Evolutionary conservation across 805 yeast genomes (phyloP).

Genomic region (Komagataella populi): DNA sequence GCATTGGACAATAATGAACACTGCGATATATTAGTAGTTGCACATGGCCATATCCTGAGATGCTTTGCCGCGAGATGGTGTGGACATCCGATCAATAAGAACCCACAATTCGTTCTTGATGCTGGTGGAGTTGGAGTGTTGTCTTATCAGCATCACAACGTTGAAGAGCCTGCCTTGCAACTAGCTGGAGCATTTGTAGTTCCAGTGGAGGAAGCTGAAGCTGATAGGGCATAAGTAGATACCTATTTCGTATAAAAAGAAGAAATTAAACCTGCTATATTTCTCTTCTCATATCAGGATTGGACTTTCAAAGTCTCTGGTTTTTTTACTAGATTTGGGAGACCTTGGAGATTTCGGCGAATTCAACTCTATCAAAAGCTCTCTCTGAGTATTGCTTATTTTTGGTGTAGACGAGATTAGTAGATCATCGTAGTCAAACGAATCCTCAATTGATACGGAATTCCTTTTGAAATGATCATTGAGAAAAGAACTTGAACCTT

Average conservation of each 20-base stretch:
- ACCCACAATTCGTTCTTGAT: slow-evolving; percentile 77
- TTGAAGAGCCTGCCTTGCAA: slow-evolving; percentile 77
- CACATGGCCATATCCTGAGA: slow-evolving; percentile 88
- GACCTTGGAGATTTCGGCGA: not conserved
- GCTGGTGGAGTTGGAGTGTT: slow-evolving; percentile 94
- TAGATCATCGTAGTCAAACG: not conserved
- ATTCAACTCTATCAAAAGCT: not conserved
- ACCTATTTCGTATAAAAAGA: not conserved
- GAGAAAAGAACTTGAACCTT: slow-evolving; percentile 10
- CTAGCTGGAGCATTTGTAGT: slow-evolving; percentile 75
- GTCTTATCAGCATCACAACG: slow-evolving; percentile 74
- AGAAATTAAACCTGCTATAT: not conserved
- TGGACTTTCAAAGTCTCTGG: not conserved
- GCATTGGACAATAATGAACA: slow-evolving; percentile 36
- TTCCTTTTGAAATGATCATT: slow-evolving; percentile 3
- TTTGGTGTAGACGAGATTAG: not conserved
- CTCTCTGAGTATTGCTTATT: not conserved
- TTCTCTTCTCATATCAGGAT: not conserved
- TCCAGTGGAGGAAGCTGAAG: slow-evolving; percentile 47
- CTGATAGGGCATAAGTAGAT: slow-evolving; percentile 2
- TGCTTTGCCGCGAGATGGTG: slow-evolving; percentile 89
- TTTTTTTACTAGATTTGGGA: not conserved
- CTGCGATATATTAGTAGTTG: slow-evolving; percentile 72
- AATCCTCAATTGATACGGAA: not conserved
- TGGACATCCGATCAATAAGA: slow-evolving; percentile 34